phyloP scores from a whole-genome alignment of 129 eudicot genomes.

The Glebionis coronaria region DNA sequence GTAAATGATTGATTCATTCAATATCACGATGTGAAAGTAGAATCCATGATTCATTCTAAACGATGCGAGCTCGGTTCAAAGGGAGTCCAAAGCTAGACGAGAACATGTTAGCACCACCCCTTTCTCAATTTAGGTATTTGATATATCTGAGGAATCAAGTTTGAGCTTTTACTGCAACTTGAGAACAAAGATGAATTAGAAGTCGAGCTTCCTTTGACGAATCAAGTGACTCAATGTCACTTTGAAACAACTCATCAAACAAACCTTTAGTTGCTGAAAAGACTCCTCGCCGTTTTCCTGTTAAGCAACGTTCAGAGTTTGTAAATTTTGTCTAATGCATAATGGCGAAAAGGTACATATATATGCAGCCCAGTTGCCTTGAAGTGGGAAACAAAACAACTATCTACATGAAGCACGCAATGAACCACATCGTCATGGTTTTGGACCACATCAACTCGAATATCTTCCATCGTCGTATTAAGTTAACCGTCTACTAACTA shows the following conservation, averaged over 20 bases:
- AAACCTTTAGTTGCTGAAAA: conserved; percentile 61
- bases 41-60: neutral
- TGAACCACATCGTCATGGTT: conserved; percentile 7
- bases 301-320: neutral
- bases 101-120: conserved; percentile 21
- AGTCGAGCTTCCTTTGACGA: conserved; percentile 42
- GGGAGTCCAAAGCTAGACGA: neutral
- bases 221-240: conserved; percentile 39
- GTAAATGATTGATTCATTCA: no score
- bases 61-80: conserved; percentile 6
- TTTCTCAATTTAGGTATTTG: conserved; percentile 29
- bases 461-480: conserved; percentile 8
- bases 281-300: conserved; percentile 59
- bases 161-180: conserved; percentile 34
- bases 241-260: conserved; percentile 72
- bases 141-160: conserved; percentile 40
- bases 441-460: conserved; percentile 10
- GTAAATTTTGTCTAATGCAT: neutral
- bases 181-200: conserved; percentile 41
- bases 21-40: neutral
- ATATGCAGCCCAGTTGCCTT: conserved; percentile 17
- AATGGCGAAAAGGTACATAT: conserved; percentile 34
- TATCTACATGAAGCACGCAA: neutral
- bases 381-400: neutral
- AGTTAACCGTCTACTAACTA: neutral